Percentiles rank a stretch among this genome's conserved stretches.
Evolutionary conservation across 805 yeast genomes (phyloP).

Genomic region (Barnettozyma sucrosica): DNA sequence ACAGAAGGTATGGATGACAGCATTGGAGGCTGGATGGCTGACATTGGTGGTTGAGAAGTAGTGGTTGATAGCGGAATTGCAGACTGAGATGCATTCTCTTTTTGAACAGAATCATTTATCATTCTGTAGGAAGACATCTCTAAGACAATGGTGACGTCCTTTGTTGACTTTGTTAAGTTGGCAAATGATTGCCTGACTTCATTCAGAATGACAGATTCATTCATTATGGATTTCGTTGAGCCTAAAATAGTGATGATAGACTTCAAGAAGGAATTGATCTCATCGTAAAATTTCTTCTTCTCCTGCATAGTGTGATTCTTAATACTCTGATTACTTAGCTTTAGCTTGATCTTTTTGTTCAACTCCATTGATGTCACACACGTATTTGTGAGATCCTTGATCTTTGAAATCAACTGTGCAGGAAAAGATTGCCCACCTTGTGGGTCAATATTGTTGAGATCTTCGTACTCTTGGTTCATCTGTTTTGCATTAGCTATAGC

Average conservation of each 20-base stretch:
- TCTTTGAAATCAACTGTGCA: conserved; percentile 50
- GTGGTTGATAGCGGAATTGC: conserved; percentile 18
- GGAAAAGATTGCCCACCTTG: conserved; percentile 18
- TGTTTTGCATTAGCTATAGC: conserved; percentile 48
- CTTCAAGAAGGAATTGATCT: conserved; percentile 73
- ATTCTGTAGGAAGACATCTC: conserved; percentile 55
- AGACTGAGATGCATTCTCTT: conserved; percentile 4
- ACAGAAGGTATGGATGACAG: conserved; percentile 26
- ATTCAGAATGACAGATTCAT: conserved; percentile 71
- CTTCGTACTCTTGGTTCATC: conserved; percentile 16
- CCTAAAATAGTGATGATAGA: conserved; percentile 81
- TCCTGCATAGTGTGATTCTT: conserved; percentile 42
- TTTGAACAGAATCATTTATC: conserved; percentile 21
- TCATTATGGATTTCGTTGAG: conserved; percentile 74
- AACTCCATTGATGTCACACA: conserved; percentile 81
- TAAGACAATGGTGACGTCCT: conserved; percentile 82
- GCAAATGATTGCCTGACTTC: conserved; percentile 79
- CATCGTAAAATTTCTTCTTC: conserved; percentile 74
- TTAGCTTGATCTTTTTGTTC: conserved; percentile 56
- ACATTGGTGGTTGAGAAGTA: conserved; percentile 7
- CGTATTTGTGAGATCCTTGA: conserved; percentile 70
- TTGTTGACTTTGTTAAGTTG: conserved; percentile 77
- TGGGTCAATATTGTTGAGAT: conserved; percentile 21
- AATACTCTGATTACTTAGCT: conserved; percentile 38
- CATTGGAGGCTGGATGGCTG: conserved; percentile 18